Evolutionary conservation across 176 grass and related monocot species (phyloP), one percentile per base, ranked within the genome.

Genomic region (Luzula sylvatica): DNA sequence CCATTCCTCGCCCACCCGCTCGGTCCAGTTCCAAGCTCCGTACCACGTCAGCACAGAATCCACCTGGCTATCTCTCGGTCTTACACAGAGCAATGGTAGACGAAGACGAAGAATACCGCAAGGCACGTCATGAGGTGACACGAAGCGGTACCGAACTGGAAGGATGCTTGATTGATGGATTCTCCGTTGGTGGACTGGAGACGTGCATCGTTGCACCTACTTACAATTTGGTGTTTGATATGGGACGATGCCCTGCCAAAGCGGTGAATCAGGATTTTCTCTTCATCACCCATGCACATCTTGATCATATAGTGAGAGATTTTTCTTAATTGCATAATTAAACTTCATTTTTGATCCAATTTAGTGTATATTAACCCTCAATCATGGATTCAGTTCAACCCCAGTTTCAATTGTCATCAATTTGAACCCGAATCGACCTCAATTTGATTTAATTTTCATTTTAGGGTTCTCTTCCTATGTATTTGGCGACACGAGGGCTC

Each of bases 81-180:
- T 53, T 96, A 22, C 84, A 89, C 81, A 71, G 74, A 69, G 78
- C 78, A 21, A 54, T 89, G 71, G 76, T 66, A 4, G n/a, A n/a
- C n/a, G 80, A 86, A 58, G 90, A 96, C 54, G 90, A 96, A 69
- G 85, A 82, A 77, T 96, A 96, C 68, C 85, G 92, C 47, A 76
- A 76, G 25, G 92, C 84, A 40, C 77, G 92, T 7, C 74, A 80
- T 22, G 81, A 86, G 81, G 85, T 96, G 22, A 68, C 74, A 61
- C 81, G 85, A 14, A 96, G 76, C 57, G 90, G 77, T 15, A 65
- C 82, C 41, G 92, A 96, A 51, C 78, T 82, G 26, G 85, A 96
- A 64, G 85, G 92, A n/a, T 77, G 82, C 69, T 50, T 56, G n/a
- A 42, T 96, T 29, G 92, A 96, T 61, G 90, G 90, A 40, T 55